Evolutionary conservation across 257 asterid genomes (phyloP), one percentile per base, ranked within the genome.

Genomic region (Agastache rugosa): DNA sequence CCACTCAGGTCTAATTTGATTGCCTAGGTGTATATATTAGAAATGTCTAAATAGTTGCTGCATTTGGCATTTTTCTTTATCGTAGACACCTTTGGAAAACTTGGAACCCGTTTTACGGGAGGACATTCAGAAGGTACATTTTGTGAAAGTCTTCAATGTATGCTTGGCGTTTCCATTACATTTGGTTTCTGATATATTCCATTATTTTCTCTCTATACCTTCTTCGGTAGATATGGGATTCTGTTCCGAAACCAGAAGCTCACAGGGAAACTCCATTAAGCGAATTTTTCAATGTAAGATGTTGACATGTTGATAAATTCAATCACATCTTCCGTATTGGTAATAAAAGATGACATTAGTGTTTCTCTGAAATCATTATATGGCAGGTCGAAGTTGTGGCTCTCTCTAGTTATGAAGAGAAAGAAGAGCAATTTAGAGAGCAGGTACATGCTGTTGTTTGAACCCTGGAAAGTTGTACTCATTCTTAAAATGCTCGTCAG

Each of bases 171-270:
- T 54, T 71, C 27, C 25, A 17, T 48, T 69, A 10, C 61, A 53
- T 48, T 66, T 51, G 16, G 44, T 66, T 65, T 79, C 70, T 63
- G 72, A 60, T 75, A 53, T 20, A 50, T 70, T 45, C 50, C 54
- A 71, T 48, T 58, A 17, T 62, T 62, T 74, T 54, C 67, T 56
- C 62, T 70, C 22, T 68, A 34, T 65, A 72, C 68, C 56, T 41
- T 31, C 71, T 63, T 66, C 69, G 58, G 81, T 72, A 95, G 98
- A 90, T 95, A 78, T 95, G 99, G 99, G 97, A 95, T 80, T 83
- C 96, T 75, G 99, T 95, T 78, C 97, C 97, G 61, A 95, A 95
- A 83, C 98, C 99, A 62, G 87, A 86, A 76, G 96, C 92, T 81
- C 97, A 87, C 90, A 87, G 78, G 89, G 96, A 87, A 60, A 95